A percentile compares a stretch with the other conserved stretches of the same genome.
These are phyloP conservation scores for Fusarium succisae DNA, from an alignment of 2,329 filamentous ascomycete species.

Conservation along the genomic window DNA sequence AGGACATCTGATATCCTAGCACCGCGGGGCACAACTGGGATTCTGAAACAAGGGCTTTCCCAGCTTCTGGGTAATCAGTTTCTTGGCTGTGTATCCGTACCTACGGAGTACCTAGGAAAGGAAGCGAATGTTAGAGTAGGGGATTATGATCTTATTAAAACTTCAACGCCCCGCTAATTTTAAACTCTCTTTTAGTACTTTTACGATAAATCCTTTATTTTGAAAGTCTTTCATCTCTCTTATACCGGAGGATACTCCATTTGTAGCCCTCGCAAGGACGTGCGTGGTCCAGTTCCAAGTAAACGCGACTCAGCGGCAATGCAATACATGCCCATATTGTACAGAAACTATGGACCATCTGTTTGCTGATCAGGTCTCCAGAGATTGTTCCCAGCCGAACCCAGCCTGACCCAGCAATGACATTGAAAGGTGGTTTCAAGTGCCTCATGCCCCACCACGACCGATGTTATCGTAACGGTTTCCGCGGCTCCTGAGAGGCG, in stretches of 20 bases:
- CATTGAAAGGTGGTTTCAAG: slow-evolving; percentile 41
- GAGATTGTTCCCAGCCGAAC: slow-evolving; percentile 5
- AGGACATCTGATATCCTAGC: slow-evolving; percentile 14
- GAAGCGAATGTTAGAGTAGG: background rate
- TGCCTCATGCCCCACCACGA: slow-evolving; percentile 31
- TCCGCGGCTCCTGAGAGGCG: slow-evolving; percentile 22
- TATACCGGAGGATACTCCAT: background rate
- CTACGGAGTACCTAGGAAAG: background rate
- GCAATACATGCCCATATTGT: background rate
- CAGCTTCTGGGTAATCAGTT: slow-evolving; percentile 13
- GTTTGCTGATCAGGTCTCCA: slow-evolving; percentile 13
- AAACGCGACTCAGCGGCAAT: background rate
- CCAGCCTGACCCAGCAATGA: slow-evolving; percentile 6
- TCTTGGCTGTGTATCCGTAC: background rate
- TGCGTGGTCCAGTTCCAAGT: background rate
- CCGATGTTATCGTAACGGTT: slow-evolving; percentile 28
- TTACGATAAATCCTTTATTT: background rate
- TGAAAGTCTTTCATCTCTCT: background rate
- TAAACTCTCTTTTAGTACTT: background rate
- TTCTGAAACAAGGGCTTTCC: slow-evolving; percentile 33
- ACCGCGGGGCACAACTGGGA: slow-evolving; percentile 18
- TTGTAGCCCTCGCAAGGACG: background rate
- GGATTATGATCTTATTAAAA: background rate
- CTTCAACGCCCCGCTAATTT: background rate
- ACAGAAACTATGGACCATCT: background rate